Base-by-base conservation (phyloP, 768 basidiomycete genomes). In the Auricularia heimuer region DNA sequence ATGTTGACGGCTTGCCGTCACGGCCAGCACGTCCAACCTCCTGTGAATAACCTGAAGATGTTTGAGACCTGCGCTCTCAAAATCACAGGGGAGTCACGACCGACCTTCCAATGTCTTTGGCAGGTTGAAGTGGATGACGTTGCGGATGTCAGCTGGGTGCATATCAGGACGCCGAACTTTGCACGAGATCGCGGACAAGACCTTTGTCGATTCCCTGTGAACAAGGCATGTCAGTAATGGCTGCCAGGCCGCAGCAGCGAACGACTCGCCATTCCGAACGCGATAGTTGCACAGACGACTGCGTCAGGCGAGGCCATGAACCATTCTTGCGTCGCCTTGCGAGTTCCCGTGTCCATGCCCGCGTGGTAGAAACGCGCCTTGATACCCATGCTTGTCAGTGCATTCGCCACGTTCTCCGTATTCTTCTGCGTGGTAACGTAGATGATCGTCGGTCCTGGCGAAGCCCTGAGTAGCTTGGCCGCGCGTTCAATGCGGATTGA, bases 31-130 rank as follows among this genome's bases (percentile, higher is more conserved):
- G 68, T 4, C 80, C 80, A 18, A 81, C 76, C 70, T 81, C 80
- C 66, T 81, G 80, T 36, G 75, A 77, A 64, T 79, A 69, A 2
- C 54, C 37, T 65, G 42, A 11, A 7, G 29, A 34, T 12, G 11
- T 21, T 18, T 18, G 35, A 37, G 42, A n/a, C 45, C 18, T 4
- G 16, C 54, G 51, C 60, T 4, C 24, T 2, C 47, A 58, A 24
- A n/a, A 33, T 51, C 1, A 29, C 29, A 29, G n/a, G 33, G 11
- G n/a, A 18, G 1, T 6, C 54, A 14, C 10, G 47, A 65, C 56
- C 67, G 80, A 66, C 77, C 77, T 68, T 82, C 81, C 4, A 81
- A 65, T 0, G 79, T 80, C 71, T 82, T 81, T 4, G 80, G 79
- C 71, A 81, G 73, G 68, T 71, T 73, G 3, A 79, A 67, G 64